Evolutionary conservation across 139 green algal genomes (phyloP).

Genomic region (Tetraselmis chui): DNA sequence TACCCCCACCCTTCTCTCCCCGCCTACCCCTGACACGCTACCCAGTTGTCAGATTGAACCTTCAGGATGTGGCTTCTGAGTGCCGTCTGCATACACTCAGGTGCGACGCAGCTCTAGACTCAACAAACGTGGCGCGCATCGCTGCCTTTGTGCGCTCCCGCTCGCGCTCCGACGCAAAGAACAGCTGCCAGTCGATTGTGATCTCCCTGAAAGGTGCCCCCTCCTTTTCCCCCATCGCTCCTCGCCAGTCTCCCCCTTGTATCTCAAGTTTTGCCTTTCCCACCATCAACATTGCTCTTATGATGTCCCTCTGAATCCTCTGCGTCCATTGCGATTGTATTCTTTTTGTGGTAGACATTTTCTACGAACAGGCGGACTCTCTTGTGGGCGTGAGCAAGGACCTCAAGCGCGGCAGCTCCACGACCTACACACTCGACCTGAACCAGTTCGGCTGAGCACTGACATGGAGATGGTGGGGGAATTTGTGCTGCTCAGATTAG

Average conservation of each 20-base stretch:
- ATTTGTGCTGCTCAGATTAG: too few relatives aligned
- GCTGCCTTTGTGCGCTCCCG: conserved; percentile 81
- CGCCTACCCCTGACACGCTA: too few relatives aligned
- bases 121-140: conserved; percentile 87
- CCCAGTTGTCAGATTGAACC: too few relatives aligned
- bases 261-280: too few relatives aligned
- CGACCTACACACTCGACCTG: conserved; percentile 79
- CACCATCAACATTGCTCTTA: too few relatives aligned
- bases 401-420: conserved; percentile 35
- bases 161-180: conserved; percentile 35
- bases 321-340: too few relatives aligned
- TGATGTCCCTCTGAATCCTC: too few relatives aligned
- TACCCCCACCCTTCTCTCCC: neutral
- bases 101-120: conserved; percentile 86
- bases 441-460: conserved; percentile 32
- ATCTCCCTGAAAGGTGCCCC: conserved; percentile 83
- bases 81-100: neutral
- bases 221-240: neutral
- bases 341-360: too few relatives aligned
- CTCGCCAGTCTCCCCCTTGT: too few relatives aligned
- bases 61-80: too few relatives aligned
- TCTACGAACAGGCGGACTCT: conserved; percentile 53
- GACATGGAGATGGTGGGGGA: too few relatives aligned
- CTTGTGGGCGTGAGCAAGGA: conserved; percentile 83
- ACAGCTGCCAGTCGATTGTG: conserved; percentile 61